Percentiles rank a stretch among this genome's conserved stretches.
These are phyloP conservation scores for Pseudoscleropodium purum DNA, from an alignment of 225 moss, liverwort and hornwort genomes.

Conservation along the genomic window DNA sequence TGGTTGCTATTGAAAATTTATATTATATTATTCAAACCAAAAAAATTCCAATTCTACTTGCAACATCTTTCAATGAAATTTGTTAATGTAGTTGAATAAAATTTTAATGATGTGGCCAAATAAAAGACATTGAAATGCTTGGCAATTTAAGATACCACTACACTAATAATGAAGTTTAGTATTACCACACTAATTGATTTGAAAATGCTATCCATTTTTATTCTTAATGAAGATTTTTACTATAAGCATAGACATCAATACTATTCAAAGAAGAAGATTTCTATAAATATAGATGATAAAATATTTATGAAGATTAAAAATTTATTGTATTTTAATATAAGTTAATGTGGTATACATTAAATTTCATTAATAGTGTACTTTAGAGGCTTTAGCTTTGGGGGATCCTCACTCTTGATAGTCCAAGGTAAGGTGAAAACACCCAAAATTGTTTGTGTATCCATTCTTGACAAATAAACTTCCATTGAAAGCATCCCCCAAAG, in stretches of 20 bases:
- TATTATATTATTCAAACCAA: not conserved
- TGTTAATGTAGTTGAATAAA: not conserved
- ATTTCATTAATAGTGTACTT: not conserved
- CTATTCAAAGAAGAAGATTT: not conserved
- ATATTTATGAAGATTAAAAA: too few species aligned
- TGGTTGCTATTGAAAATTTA: not conserved
- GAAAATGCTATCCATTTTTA: not conserved
- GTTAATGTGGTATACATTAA: accelerated
- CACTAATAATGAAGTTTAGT: not conserved
- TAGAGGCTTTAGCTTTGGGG: not conserved
- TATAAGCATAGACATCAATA: not conserved
- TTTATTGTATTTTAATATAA: not conserved
- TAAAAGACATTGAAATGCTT: accelerated
- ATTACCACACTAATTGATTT: not conserved
- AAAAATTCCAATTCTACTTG: not conserved
- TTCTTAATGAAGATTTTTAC: not conserved
- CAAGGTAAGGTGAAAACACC: not conserved
- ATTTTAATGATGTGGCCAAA: accelerated
- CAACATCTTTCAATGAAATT: not conserved
- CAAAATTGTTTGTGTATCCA: accelerated
- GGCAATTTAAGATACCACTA: not conserved
- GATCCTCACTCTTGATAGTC: too few species aligned
- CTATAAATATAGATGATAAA: not conserved
- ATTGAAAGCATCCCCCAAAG: not conserved
- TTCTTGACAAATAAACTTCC: not conserved